Base-by-base conservation (phyloP, 148 eudicot species). In the Vaccinium myrtillus region DNA sequence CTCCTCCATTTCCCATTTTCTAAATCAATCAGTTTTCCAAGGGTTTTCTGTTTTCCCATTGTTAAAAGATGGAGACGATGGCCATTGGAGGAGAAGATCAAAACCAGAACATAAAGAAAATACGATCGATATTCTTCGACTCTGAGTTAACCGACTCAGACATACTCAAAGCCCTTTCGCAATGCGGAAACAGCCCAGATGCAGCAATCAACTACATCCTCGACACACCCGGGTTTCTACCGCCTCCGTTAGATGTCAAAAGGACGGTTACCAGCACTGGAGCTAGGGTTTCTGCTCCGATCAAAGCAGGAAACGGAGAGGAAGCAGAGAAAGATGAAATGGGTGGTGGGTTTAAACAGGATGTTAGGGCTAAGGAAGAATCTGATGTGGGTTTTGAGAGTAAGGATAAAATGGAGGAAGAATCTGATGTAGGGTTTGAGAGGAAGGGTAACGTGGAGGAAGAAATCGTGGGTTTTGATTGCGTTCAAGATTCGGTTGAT, bases 181-280 rank as follows among this genome's bases (percentile, higher is more conserved):
- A 70, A 15, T 86, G 84, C 83, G 39, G 79, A 23, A 77, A 81
- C 82, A 70, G 78, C 70, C 50, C 81, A 30, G 83, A 81, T n/a
- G 88, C 69, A 23, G 86, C 90, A 27, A 58, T 84, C 77, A 75
- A 75, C 16, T 71, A 77, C 84, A 83, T 90, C 48, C 59, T 83
- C 49, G 82, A 85, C 73, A 82, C 87, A 2, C 50, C 87, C 6
- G 51, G 65, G 11, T 16, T 78, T 27, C 50, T 78, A 61, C 12
- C 82, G 25, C 71, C 81, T 2, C 82, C 86, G 6, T 43, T 51
- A 9, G 49, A 84, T 1, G 88, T 84, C 65, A 84, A 83, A 15
- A 83, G 90, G 80, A 88, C 87, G 65, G 51, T 86, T 23, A 90
- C 90, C 14, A 85, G 89, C 79, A 88, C 89, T 19, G 92, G 93